Percentiles rank a stretch among this genome's conserved stretches.
These are phyloP conservation scores for Geoglossum cookeanum DNA, from an alignment of 2,329 filamentous ascomycete genomes.

Conservation along the genomic window DNA sequence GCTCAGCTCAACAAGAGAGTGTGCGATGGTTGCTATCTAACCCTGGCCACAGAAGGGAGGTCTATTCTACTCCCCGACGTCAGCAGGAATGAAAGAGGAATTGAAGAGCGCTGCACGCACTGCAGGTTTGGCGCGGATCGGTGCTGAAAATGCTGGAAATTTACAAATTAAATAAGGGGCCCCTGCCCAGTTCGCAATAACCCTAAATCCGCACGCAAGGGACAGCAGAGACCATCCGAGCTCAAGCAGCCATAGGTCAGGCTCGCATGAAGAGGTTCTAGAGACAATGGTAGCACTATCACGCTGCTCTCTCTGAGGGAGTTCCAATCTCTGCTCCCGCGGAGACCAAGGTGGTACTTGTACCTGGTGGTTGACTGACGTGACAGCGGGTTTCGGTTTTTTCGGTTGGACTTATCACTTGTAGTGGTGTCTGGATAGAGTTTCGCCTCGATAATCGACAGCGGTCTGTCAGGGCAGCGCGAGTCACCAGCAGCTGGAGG, in stretches of 20 bases:
- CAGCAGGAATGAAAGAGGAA: background rate
- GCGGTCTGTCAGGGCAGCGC: too few relatives aligned
- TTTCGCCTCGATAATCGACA: background rate
- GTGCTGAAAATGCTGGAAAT: background rate
- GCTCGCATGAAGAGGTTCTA: background rate
- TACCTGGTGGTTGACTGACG: background rate
- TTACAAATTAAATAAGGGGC: background rate
- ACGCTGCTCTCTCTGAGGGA: background rate
- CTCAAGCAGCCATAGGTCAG: background rate
- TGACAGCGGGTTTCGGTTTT: background rate
- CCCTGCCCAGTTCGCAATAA: background rate
- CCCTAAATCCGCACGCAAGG: background rate
- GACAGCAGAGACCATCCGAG: background rate
- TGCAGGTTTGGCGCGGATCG: background rate
- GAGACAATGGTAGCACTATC: background rate
- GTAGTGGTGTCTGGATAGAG: background rate
- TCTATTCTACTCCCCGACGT: background rate
- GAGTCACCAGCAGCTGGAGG: too few relatives aligned
- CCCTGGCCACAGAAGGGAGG: background rate
- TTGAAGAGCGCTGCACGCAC: background rate
- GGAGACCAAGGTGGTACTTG: background rate
- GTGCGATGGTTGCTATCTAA: background rate
- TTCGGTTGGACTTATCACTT: background rate
- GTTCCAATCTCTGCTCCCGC: background rate
- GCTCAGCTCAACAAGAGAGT: background rate